Conservation (phyloP, 345 rosid genomes). For the Lepidium didymum region DNA sequence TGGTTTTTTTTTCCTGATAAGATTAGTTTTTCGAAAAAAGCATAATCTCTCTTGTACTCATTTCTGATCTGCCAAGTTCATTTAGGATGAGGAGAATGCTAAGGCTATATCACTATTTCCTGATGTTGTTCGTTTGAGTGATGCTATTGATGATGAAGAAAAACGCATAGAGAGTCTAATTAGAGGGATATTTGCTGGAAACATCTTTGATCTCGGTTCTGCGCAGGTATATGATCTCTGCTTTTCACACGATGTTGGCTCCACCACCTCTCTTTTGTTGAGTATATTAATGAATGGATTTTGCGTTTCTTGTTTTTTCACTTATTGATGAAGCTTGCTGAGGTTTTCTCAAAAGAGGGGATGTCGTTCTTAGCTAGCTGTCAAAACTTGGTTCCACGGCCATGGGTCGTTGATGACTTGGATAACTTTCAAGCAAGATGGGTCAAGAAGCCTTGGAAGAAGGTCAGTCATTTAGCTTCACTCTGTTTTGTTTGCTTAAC, state of each 20-base stretch:
- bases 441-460: constrained; percentile 90
- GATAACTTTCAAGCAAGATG: constrained; percentile 72
- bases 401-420: constrained; percentile 96
- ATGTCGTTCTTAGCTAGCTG: constrained; percentile 93
- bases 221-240: constrained; percentile 57
- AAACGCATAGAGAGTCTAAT: constrained; percentile 65
- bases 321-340: constrained; percentile 76
- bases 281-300: background rate
- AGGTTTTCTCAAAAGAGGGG: constrained; percentile 94
- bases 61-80: constrained; percentile 5
- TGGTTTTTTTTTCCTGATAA: background rate
- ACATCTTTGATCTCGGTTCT: constrained; percentile 95
- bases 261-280: background rate
- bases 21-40: background rate
- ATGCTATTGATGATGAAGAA: constrained; percentile 61
- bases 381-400: constrained; percentile 85
- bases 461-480: constrained; percentile 39
- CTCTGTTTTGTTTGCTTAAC: background rate
- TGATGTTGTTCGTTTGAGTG: constrained; percentile 65
- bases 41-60: background rate
- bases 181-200: constrained; percentile 94
- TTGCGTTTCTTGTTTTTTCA: background rate
- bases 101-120: constrained; percentile 85
- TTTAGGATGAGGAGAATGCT: constrained; percentile 93
- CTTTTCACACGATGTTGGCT: background rate